Base-by-base conservation (phyloP, 768 basidiomycete genomes). In the Rhizopogon vinicolor region DNA sequence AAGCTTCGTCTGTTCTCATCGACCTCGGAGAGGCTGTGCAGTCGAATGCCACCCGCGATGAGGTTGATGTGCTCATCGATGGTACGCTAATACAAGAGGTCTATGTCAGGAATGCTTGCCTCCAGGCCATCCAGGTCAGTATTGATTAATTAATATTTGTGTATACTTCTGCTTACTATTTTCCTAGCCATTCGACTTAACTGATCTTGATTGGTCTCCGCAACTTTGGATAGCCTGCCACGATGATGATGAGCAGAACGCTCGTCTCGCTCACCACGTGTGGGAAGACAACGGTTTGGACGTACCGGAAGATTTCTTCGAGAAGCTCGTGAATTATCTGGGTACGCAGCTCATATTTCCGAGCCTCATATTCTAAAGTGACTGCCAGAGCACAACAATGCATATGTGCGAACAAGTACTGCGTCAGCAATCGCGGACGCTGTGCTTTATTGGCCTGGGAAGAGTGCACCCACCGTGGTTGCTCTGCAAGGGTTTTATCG, bases 201-300 rank as follows among this genome's bases (percentile, higher is more conserved):
- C 95, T 0, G 96, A 98, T 46, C 68, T 93, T 39, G 94, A 97
- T 58, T 99, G 94, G 89, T 91, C 89, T 2, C 83, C 89, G 0
- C 86, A 91, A 65, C 69, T 99, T 1, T 91, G 92, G 85, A 78
- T 98, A 40, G 89, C 89, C 4, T 86, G 82, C 52, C 93, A 98
- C 61, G 97, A 98, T 56, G 85, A 84, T 51, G 87, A 89, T 58
- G 92, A 93, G 62, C 92, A 95, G 64, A 98, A 95, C 61, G 85
- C 85, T 0, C 78, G 87, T 49, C 74, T 98, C 41, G 94, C 95
- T 14, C 73, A 74, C 22, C 84, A 86, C 58, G 72, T 91, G 9
- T 98, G 95, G 95, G 96, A 97, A 53, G 97, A 98, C 59, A 98
- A 98, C 59, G 95, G 92, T 4, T 69, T 98, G 39, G 93, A 97